phyloP scores from a whole-genome alignment of 805 yeast genomes.

The Ascoidea rubescens region DNA sequence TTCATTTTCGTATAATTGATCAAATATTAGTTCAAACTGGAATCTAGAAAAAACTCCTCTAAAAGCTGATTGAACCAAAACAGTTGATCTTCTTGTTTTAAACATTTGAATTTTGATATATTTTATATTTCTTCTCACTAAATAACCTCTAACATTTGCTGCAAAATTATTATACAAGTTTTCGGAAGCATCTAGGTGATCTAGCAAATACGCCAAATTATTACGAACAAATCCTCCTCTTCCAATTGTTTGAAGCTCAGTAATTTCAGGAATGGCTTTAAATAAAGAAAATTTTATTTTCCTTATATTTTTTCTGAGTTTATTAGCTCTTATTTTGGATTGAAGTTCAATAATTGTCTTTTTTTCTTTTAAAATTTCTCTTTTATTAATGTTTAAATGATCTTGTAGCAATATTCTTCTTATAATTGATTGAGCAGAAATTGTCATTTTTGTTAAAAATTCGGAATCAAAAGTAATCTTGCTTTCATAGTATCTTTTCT shows the following conservation, averaged over 20 bases:
- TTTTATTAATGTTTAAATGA: neutral
- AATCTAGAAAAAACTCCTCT: slow-evolving; percentile 55
- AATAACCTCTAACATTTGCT: slow-evolving; percentile 31
- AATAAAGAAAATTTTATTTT: slow-evolving; percentile 3
- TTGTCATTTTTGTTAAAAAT: too few species aligned
- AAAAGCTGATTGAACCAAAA: slow-evolving; percentile 39
- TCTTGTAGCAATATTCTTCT: neutral
- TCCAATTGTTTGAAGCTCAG: slow-evolving; percentile 27
- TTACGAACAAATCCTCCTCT: slow-evolving; percentile 32
- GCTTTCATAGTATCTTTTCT: neutral
- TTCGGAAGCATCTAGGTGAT: slow-evolving; percentile 27
- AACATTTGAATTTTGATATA: slow-evolving; percentile 11
- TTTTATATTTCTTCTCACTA: slow-evolving; percentile 19
- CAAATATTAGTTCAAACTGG: slow-evolving; percentile 35
- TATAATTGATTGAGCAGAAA: slow-evolving; percentile 1
- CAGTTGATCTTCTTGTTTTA: slow-evolving; percentile 17
- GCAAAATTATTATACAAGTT: slow-evolving; percentile 21
- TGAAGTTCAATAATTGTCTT: slow-evolving; percentile 18
- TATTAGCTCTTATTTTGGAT: slow-evolving; percentile 21
- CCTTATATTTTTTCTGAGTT: slow-evolving; percentile 12
- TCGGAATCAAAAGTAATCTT: too few species aligned
- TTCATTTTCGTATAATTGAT: slow-evolving; percentile 34
- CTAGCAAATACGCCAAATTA: slow-evolving; percentile 25
- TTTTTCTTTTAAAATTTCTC: slow-evolving; percentile 3
- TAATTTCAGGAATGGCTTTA: slow-evolving; percentile 1